Conservation (phyloP, 2,329 filamentous ascomycete genomes). For the Akanthomyces muscarius region DNA sequence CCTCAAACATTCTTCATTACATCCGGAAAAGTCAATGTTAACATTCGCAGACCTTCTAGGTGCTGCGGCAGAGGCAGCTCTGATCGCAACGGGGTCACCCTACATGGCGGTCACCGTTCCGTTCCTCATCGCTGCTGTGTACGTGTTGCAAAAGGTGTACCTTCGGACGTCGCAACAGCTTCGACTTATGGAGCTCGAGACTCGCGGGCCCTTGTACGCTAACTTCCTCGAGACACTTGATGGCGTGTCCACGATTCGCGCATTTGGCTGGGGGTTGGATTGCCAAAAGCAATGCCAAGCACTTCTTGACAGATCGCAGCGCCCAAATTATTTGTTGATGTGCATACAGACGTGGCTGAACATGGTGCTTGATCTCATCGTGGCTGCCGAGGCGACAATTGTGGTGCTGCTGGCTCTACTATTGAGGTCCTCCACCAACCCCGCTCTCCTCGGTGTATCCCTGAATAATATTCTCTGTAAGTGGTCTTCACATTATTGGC, state of each 20-base stretch:
- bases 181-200: conserved; percentile 29
- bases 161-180: conserved; percentile 31
- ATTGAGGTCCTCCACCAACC: conserved; percentile 35
- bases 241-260: conserved; percentile 30
- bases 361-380: conserved; percentile 43
- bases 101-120: conserved; percentile 46
- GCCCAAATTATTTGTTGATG: conserved; percentile 39
- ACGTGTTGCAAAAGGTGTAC: conserved; percentile 29
- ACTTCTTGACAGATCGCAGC: conserved; percentile 32
- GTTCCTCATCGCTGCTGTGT: conserved; percentile 24
- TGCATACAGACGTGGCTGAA: conserved; percentile 48
- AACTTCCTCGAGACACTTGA: conserved; percentile 27
- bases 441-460: conserved; percentile 27
- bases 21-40: conserved; percentile 29
- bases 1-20: conserved; percentile 29
- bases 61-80: conserved; percentile 27
- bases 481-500: not conserved
- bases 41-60: conserved; percentile 23
- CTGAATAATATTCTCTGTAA: conserved; percentile 26
- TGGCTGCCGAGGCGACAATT: conserved; percentile 34
- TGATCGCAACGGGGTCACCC: conserved; percentile 44
- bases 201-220: conserved; percentile 28
- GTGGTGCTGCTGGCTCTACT: conserved; percentile 43
- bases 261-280: conserved; percentile 29
- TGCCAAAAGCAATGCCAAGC: conserved; percentile 22